A percentile compares a stretch with the other conserved stretches of the same genome.
phyloP scores from a whole-genome alignment of 352 stramenopile genomes.

The Pelagophyceae sp. region DNA sequence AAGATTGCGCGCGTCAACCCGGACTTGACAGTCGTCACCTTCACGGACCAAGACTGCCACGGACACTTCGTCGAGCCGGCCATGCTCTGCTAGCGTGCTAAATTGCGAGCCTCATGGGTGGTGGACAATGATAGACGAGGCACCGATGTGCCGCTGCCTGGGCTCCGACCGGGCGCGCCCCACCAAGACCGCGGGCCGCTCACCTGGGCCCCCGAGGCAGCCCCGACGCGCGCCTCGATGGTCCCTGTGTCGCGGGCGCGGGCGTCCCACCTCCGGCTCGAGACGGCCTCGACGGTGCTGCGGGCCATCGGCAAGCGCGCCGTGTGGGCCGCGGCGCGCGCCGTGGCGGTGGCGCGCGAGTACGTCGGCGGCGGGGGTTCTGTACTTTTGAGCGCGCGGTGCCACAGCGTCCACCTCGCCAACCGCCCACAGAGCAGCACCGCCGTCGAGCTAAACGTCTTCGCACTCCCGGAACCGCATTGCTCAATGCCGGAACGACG shows the following conservation, averaged over 20 bases:
- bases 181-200: too few species aligned
- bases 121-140: too few species aligned
- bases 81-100: slow-evolving; percentile 5
- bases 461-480: too few species aligned
- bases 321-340: not conserved
- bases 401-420: not conserved
- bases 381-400: not conserved
- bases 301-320: slow-evolving; percentile 3
- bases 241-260: too few species aligned
- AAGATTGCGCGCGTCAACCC: slow-evolving; percentile 97
- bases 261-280: not conserved
- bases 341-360: not conserved
- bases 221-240: too few species aligned
- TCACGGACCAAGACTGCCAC: slow-evolving; percentile 82
- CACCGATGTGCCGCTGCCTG: too few species aligned
- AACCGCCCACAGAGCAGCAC: not conserved
- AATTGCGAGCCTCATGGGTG: too few species aligned
- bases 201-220: too few species aligned
- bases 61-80: slow-evolving; percentile 63
- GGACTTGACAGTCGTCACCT: slow-evolving; percentile 90
- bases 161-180: too few species aligned
- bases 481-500: too few species aligned
- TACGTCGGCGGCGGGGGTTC: not conserved
- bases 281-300: not conserved
- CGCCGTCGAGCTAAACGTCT: not conserved